Conservation (phyloP, 1,284 basidiomycete genomes). For the Wallemia hederae region DNA sequence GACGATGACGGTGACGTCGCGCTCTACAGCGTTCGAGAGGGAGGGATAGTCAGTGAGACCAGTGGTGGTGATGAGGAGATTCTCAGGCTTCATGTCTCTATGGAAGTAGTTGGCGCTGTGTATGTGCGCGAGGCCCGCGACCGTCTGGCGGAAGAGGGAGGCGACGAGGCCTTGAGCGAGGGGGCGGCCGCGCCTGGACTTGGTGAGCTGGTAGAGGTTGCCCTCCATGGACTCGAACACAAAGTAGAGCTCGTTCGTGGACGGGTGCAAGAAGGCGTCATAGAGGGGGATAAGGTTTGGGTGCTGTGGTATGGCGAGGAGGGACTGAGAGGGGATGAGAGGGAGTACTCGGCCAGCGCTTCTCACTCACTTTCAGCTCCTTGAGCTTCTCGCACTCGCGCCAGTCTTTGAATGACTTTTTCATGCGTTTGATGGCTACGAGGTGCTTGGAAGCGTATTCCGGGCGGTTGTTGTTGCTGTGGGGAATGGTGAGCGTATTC, state of each 20-base stretch:
- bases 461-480: slow-evolving; percentile 18
- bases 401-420: slow-evolving; percentile 90
- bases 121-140: slow-evolving; percentile 70
- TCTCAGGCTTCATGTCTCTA: slow-evolving; percentile 99
- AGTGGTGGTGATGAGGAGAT: slow-evolving; percentile 97
- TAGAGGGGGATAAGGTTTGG: slow-evolving; percentile 95
- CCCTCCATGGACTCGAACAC: slow-evolving; percentile 99
- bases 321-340: slow-evolving; percentile 29
- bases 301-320: slow-evolving; percentile 76
- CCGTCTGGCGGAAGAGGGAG: slow-evolving; percentile 78
- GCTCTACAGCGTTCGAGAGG: slow-evolving; percentile 24
- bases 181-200: slow-evolving; percentile 72
- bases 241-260: slow-evolving; percentile 85
- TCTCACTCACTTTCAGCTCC: slow-evolving; percentile 49
- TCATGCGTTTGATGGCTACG: slow-evolving; percentile 96
- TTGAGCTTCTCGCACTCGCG: slow-evolving; percentile 82
- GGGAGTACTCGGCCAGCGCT: slow-evolving; percentile 3
- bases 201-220: slow-evolving; percentile 96
- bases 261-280: slow-evolving; percentile 86
- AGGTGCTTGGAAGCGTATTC: slow-evolving; percentile 84
- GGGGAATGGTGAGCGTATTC: neutral
- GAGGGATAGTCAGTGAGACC: slow-evolving; percentile 83
- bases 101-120: slow-evolving; percentile 87
- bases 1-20: slow-evolving; percentile 85
- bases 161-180: slow-evolving; percentile 83